These are phyloP conservation scores for Trifolium fragiferum DNA, from an alignment of 306 rosid genomes.

Conservation along the genomic window DNA sequence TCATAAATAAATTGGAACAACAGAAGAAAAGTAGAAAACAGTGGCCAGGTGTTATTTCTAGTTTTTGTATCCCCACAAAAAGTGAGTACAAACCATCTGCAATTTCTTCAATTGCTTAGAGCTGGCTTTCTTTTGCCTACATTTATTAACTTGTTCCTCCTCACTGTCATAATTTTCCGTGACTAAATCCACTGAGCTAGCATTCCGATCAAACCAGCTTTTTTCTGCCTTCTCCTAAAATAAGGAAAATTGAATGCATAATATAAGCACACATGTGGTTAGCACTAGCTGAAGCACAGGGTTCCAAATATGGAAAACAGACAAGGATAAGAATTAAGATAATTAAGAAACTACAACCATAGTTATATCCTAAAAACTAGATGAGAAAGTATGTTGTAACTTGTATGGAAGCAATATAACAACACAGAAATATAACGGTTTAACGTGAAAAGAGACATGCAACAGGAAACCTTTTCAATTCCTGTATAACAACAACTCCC, in stretches of 20 bases:
- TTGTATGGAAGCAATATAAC: conserved; percentile 14
- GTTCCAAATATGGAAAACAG: background rate
- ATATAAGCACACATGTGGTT: conserved; percentile 5
- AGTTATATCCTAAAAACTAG: conserved; percentile 12
- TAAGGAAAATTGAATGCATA: conserved; percentile 16
- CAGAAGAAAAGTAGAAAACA: background rate
- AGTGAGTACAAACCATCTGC: conserved; percentile 61
- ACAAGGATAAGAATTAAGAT: conserved; percentile 19
- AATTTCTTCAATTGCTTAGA: conserved; percentile 66
- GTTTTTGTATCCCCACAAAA: background rate
- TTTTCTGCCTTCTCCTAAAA: conserved; percentile 76
- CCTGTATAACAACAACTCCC: conserved; percentile 16
- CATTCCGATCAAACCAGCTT: conserved; percentile 87
- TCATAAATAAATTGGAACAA: background rate
- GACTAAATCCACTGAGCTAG: conserved; percentile 69
- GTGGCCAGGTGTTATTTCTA: background rate
- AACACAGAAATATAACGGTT: conserved; percentile 9
- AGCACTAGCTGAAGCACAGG: conserved; percentile 26
- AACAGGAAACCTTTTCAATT: conserved; percentile 36
- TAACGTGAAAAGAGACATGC: background rate
- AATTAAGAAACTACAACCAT: conserved; percentile 7
- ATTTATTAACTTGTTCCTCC: conserved; percentile 73
- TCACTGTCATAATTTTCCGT: conserved; percentile 75
- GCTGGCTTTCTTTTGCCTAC: conserved; percentile 68
- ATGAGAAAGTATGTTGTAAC: background rate